phyloP scores from a whole-genome alignment of 1,139 yeast genomes.

The Taphrina deformans region DNA sequence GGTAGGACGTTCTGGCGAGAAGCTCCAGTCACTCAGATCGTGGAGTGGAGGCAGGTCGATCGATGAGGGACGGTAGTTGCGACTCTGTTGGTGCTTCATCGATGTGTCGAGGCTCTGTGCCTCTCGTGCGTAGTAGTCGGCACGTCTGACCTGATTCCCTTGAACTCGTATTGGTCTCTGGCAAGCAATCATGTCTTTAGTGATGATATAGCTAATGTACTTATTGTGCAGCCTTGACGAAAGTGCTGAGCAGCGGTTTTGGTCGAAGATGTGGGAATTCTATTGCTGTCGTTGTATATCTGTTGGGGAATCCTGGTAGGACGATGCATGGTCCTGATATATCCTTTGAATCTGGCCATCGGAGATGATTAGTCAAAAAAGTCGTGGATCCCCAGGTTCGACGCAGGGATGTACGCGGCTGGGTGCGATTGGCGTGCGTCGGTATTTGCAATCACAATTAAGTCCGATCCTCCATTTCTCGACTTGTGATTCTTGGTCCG shows the following conservation, averaged over 20 bases:
- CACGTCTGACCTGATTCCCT: background rate
- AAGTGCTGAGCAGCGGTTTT: background rate
- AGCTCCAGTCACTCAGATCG: conserved; percentile 11
- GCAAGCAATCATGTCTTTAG: background rate
- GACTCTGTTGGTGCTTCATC: background rate
- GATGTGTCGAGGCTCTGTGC: background rate
- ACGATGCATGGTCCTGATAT: background rate
- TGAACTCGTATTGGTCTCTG: background rate
- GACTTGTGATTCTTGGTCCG: background rate
- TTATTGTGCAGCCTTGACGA: background rate
- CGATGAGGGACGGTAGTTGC: background rate
- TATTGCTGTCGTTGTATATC: background rate
- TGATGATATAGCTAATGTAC: too few relatives aligned
- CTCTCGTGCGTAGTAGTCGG: background rate
- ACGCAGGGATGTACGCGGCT: background rate
- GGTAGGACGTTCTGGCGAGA: background rate
- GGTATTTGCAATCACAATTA: background rate
- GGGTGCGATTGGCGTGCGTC: background rate
- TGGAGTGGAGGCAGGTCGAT: conserved; percentile 15
- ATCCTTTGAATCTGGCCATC: too few relatives aligned
- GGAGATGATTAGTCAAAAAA: background rate
- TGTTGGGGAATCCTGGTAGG: too few relatives aligned
- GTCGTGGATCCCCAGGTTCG: background rate
- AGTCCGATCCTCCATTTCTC: background rate
- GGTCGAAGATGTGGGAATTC: background rate